phyloP scores from a whole-genome alignment of 345 rosid species.

The Erysimum cheiranthoides region DNA sequence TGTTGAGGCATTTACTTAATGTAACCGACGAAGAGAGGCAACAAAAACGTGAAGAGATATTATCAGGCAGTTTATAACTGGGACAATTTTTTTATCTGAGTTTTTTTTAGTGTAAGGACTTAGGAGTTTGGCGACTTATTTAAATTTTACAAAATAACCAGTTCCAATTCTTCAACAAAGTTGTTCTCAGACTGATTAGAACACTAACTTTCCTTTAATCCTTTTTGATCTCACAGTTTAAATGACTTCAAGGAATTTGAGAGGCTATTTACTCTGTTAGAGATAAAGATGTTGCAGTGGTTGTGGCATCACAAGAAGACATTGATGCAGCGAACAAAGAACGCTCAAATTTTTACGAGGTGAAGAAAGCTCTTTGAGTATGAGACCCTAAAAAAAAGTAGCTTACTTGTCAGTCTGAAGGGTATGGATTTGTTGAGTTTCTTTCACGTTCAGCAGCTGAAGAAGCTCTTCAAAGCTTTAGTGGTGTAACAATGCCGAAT shows the following conservation, averaged over 20 bases:
- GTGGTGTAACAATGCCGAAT: conserved; percentile 73
- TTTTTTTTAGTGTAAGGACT: neutral
- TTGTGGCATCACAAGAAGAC: conserved; percentile 82
- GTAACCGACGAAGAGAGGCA: conserved; percentile 84
- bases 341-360: conserved; percentile 60
- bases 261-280: conserved; percentile 69
- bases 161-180: neutral
- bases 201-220: neutral
- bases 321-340: conserved; percentile 74
- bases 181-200: neutral
- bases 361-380: conserved; percentile 68
- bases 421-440: conserved; percentile 88
- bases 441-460: conserved; percentile 74
- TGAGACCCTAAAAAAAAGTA: neutral
- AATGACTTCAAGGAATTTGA: conserved; percentile 85
- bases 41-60: conserved; percentile 80
- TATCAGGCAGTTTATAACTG: conserved; percentile 41
- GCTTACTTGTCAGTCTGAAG: conserved; percentile 69
- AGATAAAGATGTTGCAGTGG: conserved; percentile 74
- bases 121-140: neutral
- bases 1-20: conserved; percentile 70
- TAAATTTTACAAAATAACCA: neutral
- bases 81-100: conserved; percentile 10
- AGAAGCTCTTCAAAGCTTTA: conserved; percentile 75
- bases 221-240: conserved; percentile 49